These are phyloP conservation scores for Ganoderma sinense DNA, from an alignment of 1,284 basidiomycete genomes.

Conservation along the genomic window DNA sequence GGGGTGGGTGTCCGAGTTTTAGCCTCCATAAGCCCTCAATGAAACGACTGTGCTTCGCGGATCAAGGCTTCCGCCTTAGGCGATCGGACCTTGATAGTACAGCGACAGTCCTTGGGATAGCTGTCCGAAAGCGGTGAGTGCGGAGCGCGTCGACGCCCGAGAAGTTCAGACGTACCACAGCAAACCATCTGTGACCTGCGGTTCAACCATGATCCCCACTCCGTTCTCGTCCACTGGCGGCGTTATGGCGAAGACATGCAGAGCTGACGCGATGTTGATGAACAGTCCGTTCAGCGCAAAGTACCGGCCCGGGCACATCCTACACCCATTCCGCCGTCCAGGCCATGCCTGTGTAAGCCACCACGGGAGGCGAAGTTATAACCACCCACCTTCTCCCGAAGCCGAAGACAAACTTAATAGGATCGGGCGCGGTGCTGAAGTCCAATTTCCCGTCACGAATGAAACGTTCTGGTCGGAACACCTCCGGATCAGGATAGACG, in stretches of 20 bases:
- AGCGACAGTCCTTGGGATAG: constrained; percentile 2
- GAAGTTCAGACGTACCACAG: not conserved
- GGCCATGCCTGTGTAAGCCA: too few species aligned
- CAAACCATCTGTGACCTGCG: not conserved
- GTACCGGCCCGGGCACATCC: constrained; percentile 1
- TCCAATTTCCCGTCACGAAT: too few species aligned
- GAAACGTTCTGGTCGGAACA: constrained; percentile 30
- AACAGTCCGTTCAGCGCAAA: not conserved
- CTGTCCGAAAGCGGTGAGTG: not conserved
- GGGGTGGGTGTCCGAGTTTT: not conserved
- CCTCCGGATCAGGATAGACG: constrained; percentile 23
- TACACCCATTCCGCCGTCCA: not conserved
- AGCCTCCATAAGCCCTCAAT: not conserved
- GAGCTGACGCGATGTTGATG: not conserved
- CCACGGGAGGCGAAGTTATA: too few species aligned
- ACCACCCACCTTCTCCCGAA: constrained; percentile 5
- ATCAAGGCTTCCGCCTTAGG: not conserved
- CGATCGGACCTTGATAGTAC: not conserved
- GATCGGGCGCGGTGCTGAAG: constrained; percentile 7
- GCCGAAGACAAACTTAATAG: constrained; percentile 31
- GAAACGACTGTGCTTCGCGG: not conserved
- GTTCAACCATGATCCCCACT: not conserved
- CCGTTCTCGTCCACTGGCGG: not conserved
- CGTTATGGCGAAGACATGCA: not conserved
- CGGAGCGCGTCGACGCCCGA: not conserved